Base-by-base conservation (phyloP, 1,284 basidiomycete species). In the Leccinum holopus region DNA sequence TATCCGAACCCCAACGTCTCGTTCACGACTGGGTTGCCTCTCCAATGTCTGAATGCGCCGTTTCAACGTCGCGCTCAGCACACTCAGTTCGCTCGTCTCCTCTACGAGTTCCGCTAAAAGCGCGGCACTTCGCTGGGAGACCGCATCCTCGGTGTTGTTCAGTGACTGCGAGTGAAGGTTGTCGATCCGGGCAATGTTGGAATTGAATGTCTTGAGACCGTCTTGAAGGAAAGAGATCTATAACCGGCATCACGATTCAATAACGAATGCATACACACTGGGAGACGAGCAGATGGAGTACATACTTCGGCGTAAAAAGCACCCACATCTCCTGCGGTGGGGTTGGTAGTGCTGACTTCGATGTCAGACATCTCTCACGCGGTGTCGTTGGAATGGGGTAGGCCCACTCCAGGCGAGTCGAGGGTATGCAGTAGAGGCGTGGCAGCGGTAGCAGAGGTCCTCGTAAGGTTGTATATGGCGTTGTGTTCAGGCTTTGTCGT, bases 1-100 rank as follows among this genome's bases (percentile, higher is more conserved):
- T 76, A 90, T 93, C 71, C 88, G 86, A 68, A 91, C 87, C 76
- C 91, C 88, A 57, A 87, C 91, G 70, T 94, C 91, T 58, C 90
- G 86, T 56, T 90, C 88, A 51, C 84, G 75, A 52, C 88, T 87
- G 66, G 85, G 84, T 74, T 88, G 86, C 61, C 83, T 81, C 76
- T 94, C 92, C 67, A 95, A 76, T 3, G 84, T 82, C 77, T 95
- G 91, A 75, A 96, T 86, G 60, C 91, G 82, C 61, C 84, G 84
- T 47, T 47, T 47, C 44, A 47, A 18, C 7, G 44, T 47, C 18
- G 18, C 16, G 10, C 44, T 47, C 44, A 47, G 18, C 18, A 11
- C 44, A 47, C n/a, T 47, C 44, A 18, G 10, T 47, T 2, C 44
- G 5, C 44, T 47, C 18, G 18, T 47, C 44, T 47, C 44, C 18